phyloP scores from a whole-genome alignment of 169 alveolate genomes.

The Neospora caninum region DNA sequence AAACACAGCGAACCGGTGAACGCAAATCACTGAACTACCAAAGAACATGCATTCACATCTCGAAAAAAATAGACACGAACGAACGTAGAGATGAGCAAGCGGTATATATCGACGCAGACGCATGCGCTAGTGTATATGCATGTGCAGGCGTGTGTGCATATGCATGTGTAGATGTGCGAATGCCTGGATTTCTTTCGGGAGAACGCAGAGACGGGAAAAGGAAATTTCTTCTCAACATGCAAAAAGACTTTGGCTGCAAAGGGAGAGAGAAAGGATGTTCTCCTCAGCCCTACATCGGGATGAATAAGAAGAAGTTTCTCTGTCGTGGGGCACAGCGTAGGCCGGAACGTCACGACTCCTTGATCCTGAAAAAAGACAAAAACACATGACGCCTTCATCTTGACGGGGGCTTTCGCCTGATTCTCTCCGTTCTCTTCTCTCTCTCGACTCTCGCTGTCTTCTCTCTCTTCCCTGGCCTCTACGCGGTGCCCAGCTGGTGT shows the following conservation, averaged over 20 bases:
- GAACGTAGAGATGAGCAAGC: neutral
- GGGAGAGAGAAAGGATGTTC: neutral
- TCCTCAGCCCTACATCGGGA: neutral
- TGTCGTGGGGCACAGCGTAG: neutral
- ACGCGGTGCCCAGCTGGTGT: too few relatives aligned
- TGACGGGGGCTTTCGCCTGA: too few relatives aligned
- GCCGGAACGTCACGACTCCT: constrained; percentile 7
- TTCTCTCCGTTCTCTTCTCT: too few relatives aligned
- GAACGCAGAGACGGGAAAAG: neutral
- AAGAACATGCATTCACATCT: too few relatives aligned
- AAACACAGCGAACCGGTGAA: neutral
- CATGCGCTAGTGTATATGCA: neutral
- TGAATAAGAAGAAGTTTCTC: constrained; percentile 29
- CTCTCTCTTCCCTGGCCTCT: too few relatives aligned
- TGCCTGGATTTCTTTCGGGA: neutral
- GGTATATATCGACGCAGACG: neutral
- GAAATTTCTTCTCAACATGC: neutral
- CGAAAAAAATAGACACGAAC: too few relatives aligned
- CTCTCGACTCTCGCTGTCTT: too few relatives aligned
- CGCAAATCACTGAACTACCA: neutral
- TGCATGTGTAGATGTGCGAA: neutral
- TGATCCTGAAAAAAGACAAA: neutral
- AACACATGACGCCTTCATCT: too few relatives aligned
- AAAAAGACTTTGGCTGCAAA: neutral
- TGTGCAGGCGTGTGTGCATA: neutral